Conservation (phyloP, 441 rosid genomes). For the Lepidium campestre region DNA sequence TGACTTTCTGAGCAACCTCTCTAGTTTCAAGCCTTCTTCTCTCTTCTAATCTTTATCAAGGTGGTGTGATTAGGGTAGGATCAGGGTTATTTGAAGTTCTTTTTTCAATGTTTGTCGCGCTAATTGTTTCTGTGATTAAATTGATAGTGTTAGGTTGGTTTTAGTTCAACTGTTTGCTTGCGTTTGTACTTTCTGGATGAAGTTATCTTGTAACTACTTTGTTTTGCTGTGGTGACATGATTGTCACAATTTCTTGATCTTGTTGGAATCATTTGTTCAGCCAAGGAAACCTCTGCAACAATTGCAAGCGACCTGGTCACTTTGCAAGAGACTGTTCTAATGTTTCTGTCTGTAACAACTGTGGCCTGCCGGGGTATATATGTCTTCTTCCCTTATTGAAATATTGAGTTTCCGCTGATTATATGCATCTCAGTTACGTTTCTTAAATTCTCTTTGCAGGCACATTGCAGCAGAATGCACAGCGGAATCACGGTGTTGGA, state of each 20-base stretch:
- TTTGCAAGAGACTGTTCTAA: conserved; percentile 92
- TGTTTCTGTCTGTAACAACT: conserved; percentile 93
- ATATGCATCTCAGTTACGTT: background rate
- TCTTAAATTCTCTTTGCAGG: background rate
- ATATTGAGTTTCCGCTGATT: background rate
- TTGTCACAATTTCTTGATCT: background rate
- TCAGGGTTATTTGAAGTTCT: background rate
- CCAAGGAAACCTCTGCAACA: conserved; percentile 85
- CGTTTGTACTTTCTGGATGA: background rate
- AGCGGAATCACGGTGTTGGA: conserved; percentile 36
- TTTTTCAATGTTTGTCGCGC: background rate
- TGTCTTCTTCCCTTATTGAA: background rate
- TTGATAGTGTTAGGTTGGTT: background rate
- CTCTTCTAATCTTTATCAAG: background rate
- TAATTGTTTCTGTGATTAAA: background rate
- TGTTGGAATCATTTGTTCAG: conserved; percentile 37
- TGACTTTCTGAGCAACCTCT: background rate
- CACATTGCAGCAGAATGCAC: conserved; percentile 43
- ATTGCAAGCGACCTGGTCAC: conserved; percentile 96
- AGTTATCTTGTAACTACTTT: background rate
- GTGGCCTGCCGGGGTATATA: conserved; percentile 85
- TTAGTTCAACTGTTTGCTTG: background rate
- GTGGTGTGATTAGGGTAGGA: background rate
- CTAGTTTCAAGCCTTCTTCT: background rate
- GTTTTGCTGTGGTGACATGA: background rate